A percentile compares a stretch with the other conserved stretches of the same genome.
phyloP scores from a whole-genome alignment of 2,329 filamentous ascomycete genomes.

The Microdochium trichocladiopsis region DNA sequence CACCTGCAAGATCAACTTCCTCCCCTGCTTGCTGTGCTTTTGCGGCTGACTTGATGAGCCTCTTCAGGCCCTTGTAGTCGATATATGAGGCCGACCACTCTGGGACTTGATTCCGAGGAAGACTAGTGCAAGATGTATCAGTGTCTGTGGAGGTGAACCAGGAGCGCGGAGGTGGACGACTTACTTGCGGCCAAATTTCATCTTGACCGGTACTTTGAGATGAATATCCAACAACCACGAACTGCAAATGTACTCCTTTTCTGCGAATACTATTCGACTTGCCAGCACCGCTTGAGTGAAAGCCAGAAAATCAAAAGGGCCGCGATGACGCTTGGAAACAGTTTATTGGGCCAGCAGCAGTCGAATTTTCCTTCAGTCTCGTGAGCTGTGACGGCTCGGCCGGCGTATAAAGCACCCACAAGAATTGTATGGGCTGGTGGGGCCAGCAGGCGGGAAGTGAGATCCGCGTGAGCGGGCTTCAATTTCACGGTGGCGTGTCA shows the following conservation, averaged over 20 bases:
- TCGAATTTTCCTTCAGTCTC: no score
- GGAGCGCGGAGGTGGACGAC: slow-evolving; percentile 14
- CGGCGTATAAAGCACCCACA: not conserved
- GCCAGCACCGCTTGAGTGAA: no score
- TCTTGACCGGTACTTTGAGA: slow-evolving; percentile 19
- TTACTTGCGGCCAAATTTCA: slow-evolving; percentile 61
- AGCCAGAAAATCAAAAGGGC: no score
- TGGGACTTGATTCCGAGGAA: slow-evolving; percentile 77
- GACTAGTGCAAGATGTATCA: slow-evolving; percentile 31
- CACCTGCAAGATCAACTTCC: slow-evolving; percentile 85
- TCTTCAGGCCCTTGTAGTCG: slow-evolving; percentile 89
- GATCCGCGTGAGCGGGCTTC: not conserved
- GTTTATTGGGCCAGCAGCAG: no score
- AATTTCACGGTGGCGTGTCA: not conserved
- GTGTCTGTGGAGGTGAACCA: slow-evolving; percentile 1
- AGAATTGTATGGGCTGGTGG: not conserved
- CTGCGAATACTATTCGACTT: no score
- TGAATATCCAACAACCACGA: slow-evolving; percentile 2
- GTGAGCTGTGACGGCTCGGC: no score
- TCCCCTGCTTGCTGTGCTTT: slow-evolving; percentile 59
- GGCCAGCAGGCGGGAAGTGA: not conserved
- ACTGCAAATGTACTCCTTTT: no score
- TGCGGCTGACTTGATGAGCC: slow-evolving; percentile 79
- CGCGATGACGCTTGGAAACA: no score
- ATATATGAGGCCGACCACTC: slow-evolving; percentile 83